Percentiles rank a stretch among this genome's conserved stretches.
Evolutionary conservation across 1,284 basidiomycete genomes (phyloP).

Genomic region (Moesziomyces sp.): DNA sequence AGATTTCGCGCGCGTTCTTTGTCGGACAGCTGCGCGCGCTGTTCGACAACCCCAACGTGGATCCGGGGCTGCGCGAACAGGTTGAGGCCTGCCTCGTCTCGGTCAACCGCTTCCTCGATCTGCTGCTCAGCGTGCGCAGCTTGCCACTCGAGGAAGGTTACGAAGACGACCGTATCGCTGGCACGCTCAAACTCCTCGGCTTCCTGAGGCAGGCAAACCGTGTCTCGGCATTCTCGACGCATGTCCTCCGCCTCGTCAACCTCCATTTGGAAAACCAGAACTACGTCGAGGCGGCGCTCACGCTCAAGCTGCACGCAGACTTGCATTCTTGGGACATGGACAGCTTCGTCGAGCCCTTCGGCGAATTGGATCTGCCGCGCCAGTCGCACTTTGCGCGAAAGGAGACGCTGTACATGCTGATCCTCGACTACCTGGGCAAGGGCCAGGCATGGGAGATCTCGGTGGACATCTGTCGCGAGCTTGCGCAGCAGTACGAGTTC

Average conservation of each 20-base stretch:
- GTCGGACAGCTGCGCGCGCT: slow-evolving; percentile 88
- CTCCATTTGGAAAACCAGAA: slow-evolving; percentile 83
- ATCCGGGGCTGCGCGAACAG: slow-evolving; percentile 79
- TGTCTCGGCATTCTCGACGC: slow-evolving; percentile 60
- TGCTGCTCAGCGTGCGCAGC: slow-evolving; percentile 89
- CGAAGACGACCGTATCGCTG: slow-evolving; percentile 88
- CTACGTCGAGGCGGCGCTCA: slow-evolving; percentile 90
- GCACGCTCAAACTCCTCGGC: slow-evolving; percentile 76
- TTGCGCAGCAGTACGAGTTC: slow-evolving; percentile 62
- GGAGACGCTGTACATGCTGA: slow-evolving; percentile 72
- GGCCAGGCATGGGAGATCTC: slow-evolving; percentile 96
- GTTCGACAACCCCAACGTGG: slow-evolving; percentile 84
- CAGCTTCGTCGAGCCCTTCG: slow-evolving; percentile 76
- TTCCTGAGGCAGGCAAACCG: slow-evolving; percentile 63
- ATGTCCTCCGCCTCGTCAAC: slow-evolving; percentile 63
- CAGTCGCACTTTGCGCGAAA: slow-evolving; percentile 95
- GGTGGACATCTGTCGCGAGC: slow-evolving; percentile 88
- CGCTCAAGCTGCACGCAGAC: slow-evolving; percentile 86
- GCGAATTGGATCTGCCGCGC: slow-evolving; percentile 80
- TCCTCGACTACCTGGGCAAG: slow-evolving; percentile 73
- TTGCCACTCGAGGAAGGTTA: slow-evolving; percentile 70
- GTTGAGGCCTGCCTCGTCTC: slow-evolving; percentile 86
- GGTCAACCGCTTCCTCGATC: slow-evolving; percentile 90
- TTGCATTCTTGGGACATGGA: slow-evolving; percentile 83
- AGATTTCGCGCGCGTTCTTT: slow-evolving; percentile 90